These are phyloP conservation scores for Funneliformis mosseae DNA, from an alignment of 192 early-diverging fungal genomes.

Conservation along the genomic window DNA sequence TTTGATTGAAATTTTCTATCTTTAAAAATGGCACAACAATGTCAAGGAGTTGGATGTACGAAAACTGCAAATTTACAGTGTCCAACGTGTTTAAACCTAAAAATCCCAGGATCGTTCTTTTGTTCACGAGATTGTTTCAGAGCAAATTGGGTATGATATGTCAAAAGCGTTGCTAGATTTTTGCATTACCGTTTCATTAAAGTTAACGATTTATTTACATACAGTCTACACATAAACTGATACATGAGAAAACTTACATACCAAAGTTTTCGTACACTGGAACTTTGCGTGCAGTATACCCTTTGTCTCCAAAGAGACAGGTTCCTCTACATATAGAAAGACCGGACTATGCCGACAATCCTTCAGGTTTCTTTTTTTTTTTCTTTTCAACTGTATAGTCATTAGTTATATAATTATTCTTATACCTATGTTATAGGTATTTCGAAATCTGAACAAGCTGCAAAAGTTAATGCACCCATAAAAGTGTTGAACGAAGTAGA, in stretches of 20 bases:
- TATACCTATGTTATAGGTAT: constrained; percentile 54
- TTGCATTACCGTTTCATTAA: background rate
- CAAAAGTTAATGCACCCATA: constrained; percentile 68
- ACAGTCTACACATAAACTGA: constrained; percentile 20
- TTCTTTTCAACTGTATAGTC: background rate
- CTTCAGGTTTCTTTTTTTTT: constrained; percentile 25
- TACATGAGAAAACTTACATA: constrained; percentile 24
- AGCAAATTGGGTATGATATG: constrained; percentile 60
- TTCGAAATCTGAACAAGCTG: constrained; percentile 74
- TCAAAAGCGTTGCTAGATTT: background rate
- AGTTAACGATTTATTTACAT: background rate
- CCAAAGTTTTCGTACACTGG: constrained; percentile 59
- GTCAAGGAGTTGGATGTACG: constrained; percentile 56
- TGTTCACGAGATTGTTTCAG: constrained; percentile 85
- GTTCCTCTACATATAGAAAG: constrained; percentile 68
- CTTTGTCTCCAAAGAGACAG: constrained; percentile 65
- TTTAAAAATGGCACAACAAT: constrained; percentile 35
- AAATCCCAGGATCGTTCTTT: constrained; percentile 67
- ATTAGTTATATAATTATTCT: constrained; percentile 10
- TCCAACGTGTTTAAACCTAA: constrained; percentile 77
- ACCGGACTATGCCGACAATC: constrained; percentile 70
- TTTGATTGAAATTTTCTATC: too few species aligned
- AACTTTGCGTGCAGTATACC: constrained; percentile 69
- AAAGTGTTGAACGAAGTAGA: constrained; percentile 69
- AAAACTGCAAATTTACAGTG: constrained; percentile 75